Conservation (phyloP, 768 basidiomycete genomes). For the Leccinum variicolor region DNA sequence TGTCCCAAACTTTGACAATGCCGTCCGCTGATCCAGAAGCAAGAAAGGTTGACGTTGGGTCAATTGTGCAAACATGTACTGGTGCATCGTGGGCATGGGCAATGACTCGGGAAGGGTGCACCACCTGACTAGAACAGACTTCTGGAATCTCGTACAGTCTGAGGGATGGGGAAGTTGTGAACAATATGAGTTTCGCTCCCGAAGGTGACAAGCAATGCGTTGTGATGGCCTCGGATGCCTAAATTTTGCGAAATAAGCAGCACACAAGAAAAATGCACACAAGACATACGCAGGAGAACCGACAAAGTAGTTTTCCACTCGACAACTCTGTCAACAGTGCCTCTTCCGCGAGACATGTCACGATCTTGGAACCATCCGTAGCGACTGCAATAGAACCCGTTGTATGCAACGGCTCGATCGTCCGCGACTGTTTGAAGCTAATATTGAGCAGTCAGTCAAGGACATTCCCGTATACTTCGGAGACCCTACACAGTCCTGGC, state of each 20-base stretch:
- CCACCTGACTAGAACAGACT: slow-evolving; percentile 40
- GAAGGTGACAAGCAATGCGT: slow-evolving; percentile 81
- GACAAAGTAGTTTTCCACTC: slow-evolving; percentile 70
- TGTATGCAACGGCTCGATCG: slow-evolving; percentile 82
- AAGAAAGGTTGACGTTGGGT: slow-evolving; percentile 84
- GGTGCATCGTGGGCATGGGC: slow-evolving; percentile 91
- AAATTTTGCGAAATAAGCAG: slow-evolving; percentile 1
- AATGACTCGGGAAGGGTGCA: slow-evolving; percentile 72
- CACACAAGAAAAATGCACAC: neutral
- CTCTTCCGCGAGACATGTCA: slow-evolving; percentile 87
- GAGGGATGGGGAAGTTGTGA: slow-evolving; percentile 77
- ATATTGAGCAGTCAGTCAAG: slow-evolving; percentile 9
- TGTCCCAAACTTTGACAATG: slow-evolving; percentile 95
- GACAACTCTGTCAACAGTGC: slow-evolving; percentile 79
- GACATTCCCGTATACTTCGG: neutral
- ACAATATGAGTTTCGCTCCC: slow-evolving; percentile 69
- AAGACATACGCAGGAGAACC: slow-evolving; percentile 75
- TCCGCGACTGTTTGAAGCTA: slow-evolving; percentile 74
- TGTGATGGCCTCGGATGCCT: slow-evolving; percentile 87
- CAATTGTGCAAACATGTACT: slow-evolving; percentile 82
- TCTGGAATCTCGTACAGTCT: slow-evolving; percentile 79
- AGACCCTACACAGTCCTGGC: slow-evolving; percentile 41
- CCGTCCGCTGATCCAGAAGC: slow-evolving; percentile 97
- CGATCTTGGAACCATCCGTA: slow-evolving; percentile 70
- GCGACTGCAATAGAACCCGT: slow-evolving; percentile 82